These are phyloP conservation scores for Rhizophagus sp. DNA, from an alignment of 192 early-diverging fungal species.

Conservation along the genomic window DNA sequence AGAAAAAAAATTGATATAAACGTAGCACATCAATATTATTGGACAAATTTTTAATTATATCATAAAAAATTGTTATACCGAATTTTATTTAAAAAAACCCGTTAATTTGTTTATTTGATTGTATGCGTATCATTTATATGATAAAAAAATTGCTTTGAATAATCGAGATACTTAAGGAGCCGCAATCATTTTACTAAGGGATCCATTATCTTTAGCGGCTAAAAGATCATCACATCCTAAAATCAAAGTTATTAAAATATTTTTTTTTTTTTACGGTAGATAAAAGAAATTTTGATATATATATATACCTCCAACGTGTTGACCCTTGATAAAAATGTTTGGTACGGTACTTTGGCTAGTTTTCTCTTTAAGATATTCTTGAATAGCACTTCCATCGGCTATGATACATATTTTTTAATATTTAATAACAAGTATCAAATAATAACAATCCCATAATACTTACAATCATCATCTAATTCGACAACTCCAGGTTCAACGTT, in stretches of 20 bases:
- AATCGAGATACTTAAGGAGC: neutral
- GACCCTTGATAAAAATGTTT: neutral
- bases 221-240: neutral
- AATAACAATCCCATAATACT: too few species aligned
- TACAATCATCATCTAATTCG: neutral
- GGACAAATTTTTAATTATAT: too few species aligned
- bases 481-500: neutral
- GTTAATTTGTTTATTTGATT: too few species aligned
- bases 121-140: too few species aligned
- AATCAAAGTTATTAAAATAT: neutral
- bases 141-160: too few species aligned
- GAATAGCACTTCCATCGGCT: neutral
- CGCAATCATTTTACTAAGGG: neutral
- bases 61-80: too few species aligned
- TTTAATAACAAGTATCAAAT: too few species aligned
- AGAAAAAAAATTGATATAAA: too few species aligned
- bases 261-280: neutral
- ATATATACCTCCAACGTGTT: conserved; percentile 22
- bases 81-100: too few species aligned
- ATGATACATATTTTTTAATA: too few species aligned
- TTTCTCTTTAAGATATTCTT: conserved; percentile 5
- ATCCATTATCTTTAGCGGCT: neutral
- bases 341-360: neutral
- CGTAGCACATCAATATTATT: too few species aligned
- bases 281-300: neutral